Conservation (phyloP, 2,329 filamentous ascomycete species). For the Geosmithia putterillii region DNA sequence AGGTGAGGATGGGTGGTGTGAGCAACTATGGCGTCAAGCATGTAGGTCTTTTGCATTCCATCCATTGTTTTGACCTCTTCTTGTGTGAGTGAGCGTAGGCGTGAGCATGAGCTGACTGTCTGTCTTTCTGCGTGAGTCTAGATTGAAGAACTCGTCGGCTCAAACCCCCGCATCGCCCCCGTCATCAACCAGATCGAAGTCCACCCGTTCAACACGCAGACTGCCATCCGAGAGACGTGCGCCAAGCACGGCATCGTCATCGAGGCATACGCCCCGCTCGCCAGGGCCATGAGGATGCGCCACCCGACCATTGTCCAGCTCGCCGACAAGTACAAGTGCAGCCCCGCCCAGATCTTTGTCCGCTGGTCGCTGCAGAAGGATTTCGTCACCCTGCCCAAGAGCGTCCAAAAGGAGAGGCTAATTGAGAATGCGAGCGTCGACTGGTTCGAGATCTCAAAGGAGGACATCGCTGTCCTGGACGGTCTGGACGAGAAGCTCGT, state of each 20-base stretch:
- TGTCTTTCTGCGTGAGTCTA: slow-evolving; percentile 13
- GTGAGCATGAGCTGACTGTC: no score
- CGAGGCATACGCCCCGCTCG: slow-evolving; percentile 72
- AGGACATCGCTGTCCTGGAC: slow-evolving; percentile 53
- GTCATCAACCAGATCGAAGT: slow-evolving; percentile 74
- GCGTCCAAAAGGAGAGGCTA: slow-evolving; percentile 48
- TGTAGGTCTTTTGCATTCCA: slow-evolving; percentile 30
- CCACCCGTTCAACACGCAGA: slow-evolving; percentile 70
- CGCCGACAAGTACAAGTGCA: slow-evolving; percentile 56
- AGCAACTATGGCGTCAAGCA: slow-evolving; percentile 70
- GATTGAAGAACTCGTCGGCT: slow-evolving; percentile 57
- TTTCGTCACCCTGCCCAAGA: slow-evolving; percentile 65
- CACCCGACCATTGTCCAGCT: slow-evolving; percentile 51
- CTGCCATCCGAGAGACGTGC: slow-evolving; percentile 54
- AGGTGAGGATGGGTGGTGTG: slow-evolving; percentile 60
- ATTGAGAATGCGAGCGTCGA: slow-evolving; percentile 51
- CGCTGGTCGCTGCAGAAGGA: slow-evolving; percentile 68
- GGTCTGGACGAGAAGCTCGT: slow-evolving; percentile 59
- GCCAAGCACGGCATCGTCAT: slow-evolving; percentile 54
- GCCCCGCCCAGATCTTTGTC: slow-evolving; percentile 62
- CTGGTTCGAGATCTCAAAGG: slow-evolving; percentile 45
- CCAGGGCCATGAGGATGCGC: slow-evolving; percentile 55
- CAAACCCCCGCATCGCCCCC: slow-evolving; percentile 48
- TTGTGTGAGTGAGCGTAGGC: not conserved
- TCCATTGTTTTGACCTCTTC: not conserved